phyloP scores from a whole-genome alignment of 2,329 filamentous ascomycete genomes.

The Fusarium pseudonygamai region DNA sequence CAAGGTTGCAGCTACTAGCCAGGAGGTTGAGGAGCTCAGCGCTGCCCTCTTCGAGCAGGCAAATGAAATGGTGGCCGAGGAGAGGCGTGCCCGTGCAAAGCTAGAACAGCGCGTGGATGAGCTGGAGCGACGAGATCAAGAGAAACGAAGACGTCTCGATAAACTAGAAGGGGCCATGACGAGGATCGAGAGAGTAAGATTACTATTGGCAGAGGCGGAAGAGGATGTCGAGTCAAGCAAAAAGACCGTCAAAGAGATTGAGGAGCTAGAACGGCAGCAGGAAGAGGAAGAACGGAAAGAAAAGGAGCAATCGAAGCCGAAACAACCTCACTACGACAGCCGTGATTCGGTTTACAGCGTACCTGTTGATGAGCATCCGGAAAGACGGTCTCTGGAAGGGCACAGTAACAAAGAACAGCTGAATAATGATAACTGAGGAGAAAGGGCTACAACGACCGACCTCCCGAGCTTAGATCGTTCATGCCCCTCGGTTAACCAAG shows the following conservation, averaged over 20 bases:
- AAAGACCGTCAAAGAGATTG: constrained; percentile 27
- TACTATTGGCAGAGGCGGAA: constrained; percentile 59
- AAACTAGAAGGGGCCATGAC: constrained; percentile 75
- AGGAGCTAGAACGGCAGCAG: constrained; percentile 30
- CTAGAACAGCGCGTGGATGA: constrained; percentile 76
- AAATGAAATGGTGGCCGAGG: constrained; percentile 86
- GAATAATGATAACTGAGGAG: not conserved
- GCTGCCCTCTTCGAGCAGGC: constrained; percentile 81
- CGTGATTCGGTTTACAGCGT: constrained; percentile 3
- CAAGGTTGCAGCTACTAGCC: constrained; percentile 69
- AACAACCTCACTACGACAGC: not conserved
- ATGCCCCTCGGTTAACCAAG: not conserved
- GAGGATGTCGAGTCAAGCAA: constrained; percentile 35
- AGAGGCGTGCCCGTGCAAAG: constrained; percentile 74
- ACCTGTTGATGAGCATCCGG: not conserved
- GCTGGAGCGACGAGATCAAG: constrained; percentile 74
- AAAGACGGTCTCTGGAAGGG: constrained; percentile 7
- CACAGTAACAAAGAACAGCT: not conserved
- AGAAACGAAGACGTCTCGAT: constrained; percentile 75
- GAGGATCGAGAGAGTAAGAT: constrained; percentile 75
- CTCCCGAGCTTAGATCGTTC: not conserved
- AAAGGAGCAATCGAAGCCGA: constrained; percentile 8
- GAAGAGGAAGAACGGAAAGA: constrained; percentile 27
- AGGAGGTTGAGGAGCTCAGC: constrained; percentile 82
- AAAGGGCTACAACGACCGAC: not conserved